Base-by-base conservation (phyloP, 768 basidiomycete genomes). In the Tricholoma saponaceum region DNA sequence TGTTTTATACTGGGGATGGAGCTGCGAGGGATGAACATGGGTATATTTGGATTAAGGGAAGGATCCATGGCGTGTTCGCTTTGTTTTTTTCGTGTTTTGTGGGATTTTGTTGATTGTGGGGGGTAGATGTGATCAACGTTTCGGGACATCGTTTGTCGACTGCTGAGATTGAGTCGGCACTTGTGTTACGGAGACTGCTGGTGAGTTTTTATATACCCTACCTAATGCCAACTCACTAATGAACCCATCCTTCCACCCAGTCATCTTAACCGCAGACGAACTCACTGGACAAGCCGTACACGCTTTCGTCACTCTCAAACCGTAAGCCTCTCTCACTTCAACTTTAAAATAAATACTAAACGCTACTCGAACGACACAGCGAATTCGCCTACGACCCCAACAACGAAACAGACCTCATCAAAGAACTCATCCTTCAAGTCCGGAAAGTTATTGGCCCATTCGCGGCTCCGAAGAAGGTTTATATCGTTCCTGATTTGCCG, bases 41-140 rank as follows among this genome's bases (percentile, higher is more conserved):
- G 1, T 98, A 99, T 76, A 90, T 96, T 69, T 98, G 97, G 96
- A 98, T 99, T 74, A 94, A 94, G 73, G 97, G 96, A 52, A 86
- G 97, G 63, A 84, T 98, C 51, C 97, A 99, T 72, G 95, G 90
- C 80, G 62, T 74, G 80, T n/a, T 58, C 28, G 58, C 56, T 54
- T 55, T 52, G 41, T n/a, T 54, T 56, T 16, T 23, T 51, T 54
- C 14, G 44, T 16, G 55, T 18, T 4, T 30, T 18, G 9, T 35
- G 23, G 28, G 5, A n/a, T n/a, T n/a, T n/a, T n/a, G 5, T 18
- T 13, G 5, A 25, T 37, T 57, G 37, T n/a, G 51, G 20, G 35
- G 23, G 16, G 16, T 64, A 91, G 90, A 96, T 75, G 95, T 97
- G 58, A 97, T 97, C 82, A 98, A 98, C 73, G 95, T 98, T 30